Evolutionary conservation across 176 grass and related monocot species (phyloP).

Genomic region (Oryza meridionalis): DNA sequence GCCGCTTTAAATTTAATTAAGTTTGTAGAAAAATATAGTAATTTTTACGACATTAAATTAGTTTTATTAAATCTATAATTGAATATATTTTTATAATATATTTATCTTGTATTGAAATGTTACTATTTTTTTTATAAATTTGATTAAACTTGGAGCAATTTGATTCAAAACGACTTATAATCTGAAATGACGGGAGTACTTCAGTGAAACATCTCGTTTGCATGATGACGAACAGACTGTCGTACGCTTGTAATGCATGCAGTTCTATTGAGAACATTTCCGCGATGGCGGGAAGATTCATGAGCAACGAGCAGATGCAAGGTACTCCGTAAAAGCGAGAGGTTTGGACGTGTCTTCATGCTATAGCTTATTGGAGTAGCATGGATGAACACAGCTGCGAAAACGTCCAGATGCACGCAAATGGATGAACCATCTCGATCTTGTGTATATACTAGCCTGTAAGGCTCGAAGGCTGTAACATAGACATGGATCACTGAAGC

Average conservation of each 20-base stretch:
- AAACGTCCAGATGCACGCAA: conserved; percentile 25
- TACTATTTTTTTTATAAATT: too few species aligned
- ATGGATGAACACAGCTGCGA: neutral
- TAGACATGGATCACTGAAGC: neutral
- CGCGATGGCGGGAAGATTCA: conserved; percentile 28
- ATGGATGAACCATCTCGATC: neutral
- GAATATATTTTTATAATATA: too few species aligned
- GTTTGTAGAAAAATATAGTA: too few species aligned
- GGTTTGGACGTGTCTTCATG: neutral
- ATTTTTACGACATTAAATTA: too few species aligned
- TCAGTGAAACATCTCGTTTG: neutral
- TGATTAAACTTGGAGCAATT: too few species aligned
- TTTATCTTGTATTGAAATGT: too few species aligned
- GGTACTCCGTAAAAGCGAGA: too few species aligned
- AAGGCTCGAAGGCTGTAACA: neutral
- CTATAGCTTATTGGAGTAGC: neutral
- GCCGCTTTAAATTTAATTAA: too few species aligned
- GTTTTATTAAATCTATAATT: too few species aligned
- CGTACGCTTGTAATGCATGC: neutral
- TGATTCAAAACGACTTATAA: too few species aligned
- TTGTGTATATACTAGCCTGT: neutral
- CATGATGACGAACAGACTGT: neutral
- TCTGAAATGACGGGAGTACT: too few species aligned
- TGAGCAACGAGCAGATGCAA: neutral
- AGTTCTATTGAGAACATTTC: neutral